These are phyloP conservation scores for Evansstolkia leycettana DNA, from an alignment of 495 filamentous ascomycete genomes.

Conservation along the genomic window DNA sequence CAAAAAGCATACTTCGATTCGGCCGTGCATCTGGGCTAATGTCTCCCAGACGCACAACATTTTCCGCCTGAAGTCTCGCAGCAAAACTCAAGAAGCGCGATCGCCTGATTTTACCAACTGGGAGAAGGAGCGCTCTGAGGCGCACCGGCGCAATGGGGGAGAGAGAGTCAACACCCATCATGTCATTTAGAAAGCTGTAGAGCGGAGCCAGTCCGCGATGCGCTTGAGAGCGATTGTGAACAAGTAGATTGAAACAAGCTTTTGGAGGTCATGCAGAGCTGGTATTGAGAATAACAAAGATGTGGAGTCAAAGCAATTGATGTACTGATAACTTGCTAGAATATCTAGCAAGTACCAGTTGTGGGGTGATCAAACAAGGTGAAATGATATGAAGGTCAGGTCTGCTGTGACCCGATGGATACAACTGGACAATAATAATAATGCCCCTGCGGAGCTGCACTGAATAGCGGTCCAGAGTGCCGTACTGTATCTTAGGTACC, in stretches of 20 bases:
- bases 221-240: slow-evolving; percentile 21
- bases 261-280: too few relatives aligned
- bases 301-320: too few relatives aligned
- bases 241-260: background rate
- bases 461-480: background rate
- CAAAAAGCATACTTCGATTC: slow-evolving; percentile 61
- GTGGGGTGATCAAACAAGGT: too few relatives aligned
- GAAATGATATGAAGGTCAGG: too few relatives aligned
- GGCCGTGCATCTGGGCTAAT: slow-evolving; percentile 79
- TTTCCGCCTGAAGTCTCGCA: slow-evolving; percentile 61
- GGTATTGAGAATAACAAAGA: too few relatives aligned
- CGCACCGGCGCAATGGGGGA: slow-evolving; percentile 82
- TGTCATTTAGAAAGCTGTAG: slow-evolving; percentile 28
- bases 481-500: background rate
- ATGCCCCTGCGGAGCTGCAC: background rate
- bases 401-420: too few relatives aligned
- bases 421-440: background rate
- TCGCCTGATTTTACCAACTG: slow-evolving; percentile 72
- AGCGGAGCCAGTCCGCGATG: slow-evolving; percentile 18
- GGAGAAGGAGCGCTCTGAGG: slow-evolving; percentile 71
- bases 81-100: slow-evolving; percentile 72
- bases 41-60: slow-evolving; percentile 80
- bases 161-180: slow-evolving; percentile 75
- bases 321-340: too few relatives aligned
- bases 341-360: too few relatives aligned